Conservation (phyloP, 2,329 filamentous ascomycete species). For the Alternaria postmessia region DNA sequence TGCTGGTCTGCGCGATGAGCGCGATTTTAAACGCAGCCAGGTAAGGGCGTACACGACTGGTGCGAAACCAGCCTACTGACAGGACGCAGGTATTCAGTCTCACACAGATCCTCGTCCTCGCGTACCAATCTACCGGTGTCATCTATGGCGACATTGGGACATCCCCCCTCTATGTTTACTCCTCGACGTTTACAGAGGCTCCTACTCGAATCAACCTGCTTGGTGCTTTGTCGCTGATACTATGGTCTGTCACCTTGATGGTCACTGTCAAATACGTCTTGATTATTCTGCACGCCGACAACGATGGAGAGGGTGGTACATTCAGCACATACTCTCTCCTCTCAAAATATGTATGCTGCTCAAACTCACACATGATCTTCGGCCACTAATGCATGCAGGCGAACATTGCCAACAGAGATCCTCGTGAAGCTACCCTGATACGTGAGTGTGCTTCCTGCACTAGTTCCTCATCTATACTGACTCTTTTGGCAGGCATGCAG, state of each 20-base stretch:
- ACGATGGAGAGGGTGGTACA: conserved; percentile 75
- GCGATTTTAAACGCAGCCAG: conserved; percentile 44
- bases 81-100: conserved; percentile 37
- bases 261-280: conserved; percentile 74
- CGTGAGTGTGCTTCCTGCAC: conserved; percentile 39
- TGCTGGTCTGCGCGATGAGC: conserved; percentile 42
- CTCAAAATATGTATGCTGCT: conserved; percentile 58
- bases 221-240: conserved; percentile 71
- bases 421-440: conserved; percentile 63
- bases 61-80: conserved; percentile 18
- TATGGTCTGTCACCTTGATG: conserved; percentile 74
- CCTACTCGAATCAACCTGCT: conserved; percentile 66
- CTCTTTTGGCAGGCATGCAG: conserved; percentile 55
- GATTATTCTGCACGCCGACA: conserved; percentile 71
- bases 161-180: conserved; percentile 74
- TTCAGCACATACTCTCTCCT: conserved; percentile 73
- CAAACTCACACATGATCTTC: neutral
- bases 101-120: conserved; percentile 43
- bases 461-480: conserved; percentile 7
- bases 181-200: conserved; percentile 67
- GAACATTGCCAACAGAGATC: conserved; percentile 68
- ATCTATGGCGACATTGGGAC: conserved; percentile 76
- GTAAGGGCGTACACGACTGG: conserved; percentile 18
- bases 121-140: conserved; percentile 71
- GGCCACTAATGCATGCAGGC: conserved; percentile 50